Base-by-base conservation (phyloP, 768 basidiomycete species). In the Leccinum incarnatum region DNA sequence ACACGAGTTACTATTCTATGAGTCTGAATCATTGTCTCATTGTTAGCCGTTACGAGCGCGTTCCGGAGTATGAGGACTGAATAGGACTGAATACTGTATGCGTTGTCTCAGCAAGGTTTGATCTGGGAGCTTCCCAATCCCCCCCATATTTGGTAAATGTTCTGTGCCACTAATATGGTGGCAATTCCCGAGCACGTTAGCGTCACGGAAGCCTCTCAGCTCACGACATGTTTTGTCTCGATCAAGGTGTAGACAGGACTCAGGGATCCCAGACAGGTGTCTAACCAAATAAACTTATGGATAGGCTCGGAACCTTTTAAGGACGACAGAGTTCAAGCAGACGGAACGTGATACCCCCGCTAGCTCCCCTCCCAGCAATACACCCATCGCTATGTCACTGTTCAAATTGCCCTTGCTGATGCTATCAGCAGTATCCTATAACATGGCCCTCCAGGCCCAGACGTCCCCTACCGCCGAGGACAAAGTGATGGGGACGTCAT, bases 351-450 rank as follows among this genome's bases (percentile, higher is more conserved):
- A 2, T 0, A 11, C 54, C 27, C 5, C n/a, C 15, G 9, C n/a
- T 21, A 21, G 21, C 23, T 15, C 27, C 32, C 21, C 30, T 10
- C 36, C 46, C 46, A 12, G 5, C 21, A 11, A 2, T 5, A 19
- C 4, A 51, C 46, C 32, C 2, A 42, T 17, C 34, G 11, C 34
- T 34, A 65, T 65, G 64, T 57, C 64, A 0, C 0, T 62, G 12
- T 7, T 55, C 45, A 60, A 65, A 9, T 5, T 65, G 0, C 27
- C 57, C 6, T 25, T 66, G 2, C 32, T 66, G 2, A 9, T 66
- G 5, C 11, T 32, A 4, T 65, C 64, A 9, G 55, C 64, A 0
- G 6, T 52, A 2, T 57, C 36, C 9, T 66, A 46, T 17, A 57
- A 66, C 17, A 4, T 57, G 6, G 57, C 51, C 25, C 50, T 62